phyloP scores from a whole-genome alignment of 306 rosid species.

The Ammopiptanthus mongolicus region DNA sequence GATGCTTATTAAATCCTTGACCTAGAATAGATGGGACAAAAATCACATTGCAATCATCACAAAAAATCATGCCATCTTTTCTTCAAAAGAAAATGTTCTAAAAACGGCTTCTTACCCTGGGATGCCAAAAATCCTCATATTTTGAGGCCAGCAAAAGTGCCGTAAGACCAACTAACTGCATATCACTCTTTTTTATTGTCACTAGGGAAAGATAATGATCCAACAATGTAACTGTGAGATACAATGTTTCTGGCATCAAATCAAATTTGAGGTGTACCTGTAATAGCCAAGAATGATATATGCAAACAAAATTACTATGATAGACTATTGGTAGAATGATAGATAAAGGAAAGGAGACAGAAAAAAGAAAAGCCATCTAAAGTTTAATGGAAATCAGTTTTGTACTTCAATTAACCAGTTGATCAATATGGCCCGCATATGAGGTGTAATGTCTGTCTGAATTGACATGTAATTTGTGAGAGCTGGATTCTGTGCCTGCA shows the following conservation, averaged over 20 bases:
- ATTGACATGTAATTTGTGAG: constrained; percentile 57
- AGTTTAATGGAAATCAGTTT: constrained; percentile 7
- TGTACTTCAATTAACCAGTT: constrained; percentile 89
- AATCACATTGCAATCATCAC: constrained; percentile 3
- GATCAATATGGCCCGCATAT: constrained; percentile 79
- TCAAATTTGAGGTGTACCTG: constrained; percentile 88
- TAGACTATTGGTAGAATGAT: background rate
- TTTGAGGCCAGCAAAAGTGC: constrained; percentile 85
- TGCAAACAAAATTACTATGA: constrained; percentile 8
- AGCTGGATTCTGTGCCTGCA: constrained; percentile 58
- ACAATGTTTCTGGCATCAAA: constrained; percentile 87
- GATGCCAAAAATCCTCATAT: constrained; percentile 96
- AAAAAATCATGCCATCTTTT: background rate
- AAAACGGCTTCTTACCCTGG: constrained; percentile 46
- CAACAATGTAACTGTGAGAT: constrained; percentile 63
- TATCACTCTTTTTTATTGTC: constrained; percentile 50
- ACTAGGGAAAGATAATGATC: constrained; percentile 82
- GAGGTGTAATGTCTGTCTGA: constrained; percentile 66
- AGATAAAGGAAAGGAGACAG: background rate
- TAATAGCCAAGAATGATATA: constrained; percentile 19
- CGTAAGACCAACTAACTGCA: constrained; percentile 94
- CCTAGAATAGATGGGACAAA: constrained; percentile 37
- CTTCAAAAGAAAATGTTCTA: background rate
- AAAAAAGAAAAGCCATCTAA: background rate
- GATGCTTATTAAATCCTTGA: constrained; percentile 72